Percentiles rank a stretch among this genome's conserved stretches.
phyloP scores from a whole-genome alignment of 2,329 filamentous ascomycete genomes.

The Cercospora nicotianae region DNA sequence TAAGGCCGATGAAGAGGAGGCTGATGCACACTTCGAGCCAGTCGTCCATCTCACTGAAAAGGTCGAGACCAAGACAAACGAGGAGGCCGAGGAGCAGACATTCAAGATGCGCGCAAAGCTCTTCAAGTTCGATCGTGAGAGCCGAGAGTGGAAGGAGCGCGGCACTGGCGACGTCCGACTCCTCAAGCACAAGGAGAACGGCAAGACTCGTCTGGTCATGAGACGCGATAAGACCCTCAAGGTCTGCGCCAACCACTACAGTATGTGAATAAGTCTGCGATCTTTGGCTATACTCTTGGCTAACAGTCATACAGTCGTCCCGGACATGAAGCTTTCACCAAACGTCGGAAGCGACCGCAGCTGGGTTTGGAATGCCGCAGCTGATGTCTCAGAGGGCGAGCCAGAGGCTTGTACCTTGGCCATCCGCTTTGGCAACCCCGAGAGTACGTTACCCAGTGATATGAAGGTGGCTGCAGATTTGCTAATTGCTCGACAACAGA shows the following conservation, averaged over 20 bases:
- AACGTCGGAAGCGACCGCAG: conserved; percentile 97
- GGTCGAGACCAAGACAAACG: conserved; percentile 95
- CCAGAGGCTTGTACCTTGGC: conserved; percentile 93
- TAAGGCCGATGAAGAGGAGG: conserved; percentile 59
- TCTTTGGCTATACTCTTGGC: background rate
- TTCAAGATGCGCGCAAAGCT: conserved; percentile 99
- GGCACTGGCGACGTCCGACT: conserved; percentile 94
- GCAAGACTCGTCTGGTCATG: conserved; percentile 97
- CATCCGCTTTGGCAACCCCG: conserved; percentile 95
- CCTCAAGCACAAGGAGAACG: conserved; percentile 98
- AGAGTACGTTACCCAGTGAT: conserved; percentile 65
- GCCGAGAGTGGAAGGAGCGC: conserved; percentile 97
- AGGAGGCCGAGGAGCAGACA: conserved; percentile 92
- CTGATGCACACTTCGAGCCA: conserved; percentile 94
- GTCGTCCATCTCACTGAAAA: conserved; percentile 95
- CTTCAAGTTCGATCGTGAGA: conserved; percentile 93
- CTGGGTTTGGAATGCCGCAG: conserved; percentile 98
- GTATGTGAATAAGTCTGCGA: too few relatives aligned
- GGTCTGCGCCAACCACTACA: conserved; percentile 99
- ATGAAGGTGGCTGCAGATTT: background rate
- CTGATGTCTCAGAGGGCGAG: conserved; percentile 97
- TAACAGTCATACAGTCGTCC: conserved; percentile 65
- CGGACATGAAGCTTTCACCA: conserved; percentile 97
- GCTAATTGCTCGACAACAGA: conserved; percentile 54
- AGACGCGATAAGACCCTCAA: conserved; percentile 99